These are phyloP conservation scores for Hibiscus trionum DNA, from an alignment of 345 rosid species.

Conservation along the genomic window DNA sequence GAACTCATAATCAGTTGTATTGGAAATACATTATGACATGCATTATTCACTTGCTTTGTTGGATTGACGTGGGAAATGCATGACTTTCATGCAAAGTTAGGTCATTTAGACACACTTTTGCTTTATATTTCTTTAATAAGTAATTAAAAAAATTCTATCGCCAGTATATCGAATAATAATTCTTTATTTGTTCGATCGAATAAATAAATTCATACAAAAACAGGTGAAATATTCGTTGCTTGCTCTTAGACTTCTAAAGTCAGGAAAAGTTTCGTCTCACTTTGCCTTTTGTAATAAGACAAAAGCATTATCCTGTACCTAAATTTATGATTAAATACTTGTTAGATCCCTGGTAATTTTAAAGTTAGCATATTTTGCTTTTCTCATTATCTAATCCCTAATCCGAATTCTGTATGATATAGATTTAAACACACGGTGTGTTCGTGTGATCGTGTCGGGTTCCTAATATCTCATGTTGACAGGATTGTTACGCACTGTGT, in stretches of 20 bases:
- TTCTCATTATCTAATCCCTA: too few species aligned
- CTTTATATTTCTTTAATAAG: not conserved
- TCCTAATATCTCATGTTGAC: not conserved
- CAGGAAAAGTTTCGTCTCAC: conserved; percentile 29
- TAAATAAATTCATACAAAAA: not conserved
- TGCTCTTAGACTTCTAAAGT: conserved; percentile 27
- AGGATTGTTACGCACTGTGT: conserved; percentile 88
- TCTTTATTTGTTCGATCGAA: not conserved
- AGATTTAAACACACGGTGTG: too few species aligned
- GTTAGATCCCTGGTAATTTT: too few species aligned
- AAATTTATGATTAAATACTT: not conserved
- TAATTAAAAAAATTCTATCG: too few species aligned
- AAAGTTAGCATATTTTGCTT: too few species aligned
- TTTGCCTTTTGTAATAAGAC: conserved; percentile 42
- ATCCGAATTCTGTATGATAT: too few species aligned
- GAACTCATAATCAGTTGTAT: too few species aligned
- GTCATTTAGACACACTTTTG: not conserved
- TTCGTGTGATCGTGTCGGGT: too few species aligned
- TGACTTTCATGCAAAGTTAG: conserved; percentile 33
- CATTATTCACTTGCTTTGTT: not conserved
- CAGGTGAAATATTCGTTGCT: conserved; percentile 57
- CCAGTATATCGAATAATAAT: too few species aligned
- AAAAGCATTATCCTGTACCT: conserved; percentile 25
- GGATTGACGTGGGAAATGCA: conserved; percentile 25
- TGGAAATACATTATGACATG: not conserved